Evolutionary conservation across 2,329 filamentous ascomycete genomes (phyloP).

Genomic region (Fusarium concolor): DNA sequence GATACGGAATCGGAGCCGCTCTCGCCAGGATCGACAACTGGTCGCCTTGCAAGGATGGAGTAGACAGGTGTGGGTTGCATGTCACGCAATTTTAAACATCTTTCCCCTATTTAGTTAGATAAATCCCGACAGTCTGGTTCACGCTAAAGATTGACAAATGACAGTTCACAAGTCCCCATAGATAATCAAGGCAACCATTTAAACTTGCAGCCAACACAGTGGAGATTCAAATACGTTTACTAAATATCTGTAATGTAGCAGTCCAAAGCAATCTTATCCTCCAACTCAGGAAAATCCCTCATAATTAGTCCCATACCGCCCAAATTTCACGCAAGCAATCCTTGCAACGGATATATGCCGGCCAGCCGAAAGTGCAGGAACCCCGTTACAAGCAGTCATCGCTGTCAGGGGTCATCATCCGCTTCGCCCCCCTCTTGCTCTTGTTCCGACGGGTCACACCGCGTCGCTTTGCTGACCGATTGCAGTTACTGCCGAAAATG

Average conservation of each 20-base stretch:
- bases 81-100: neutral
- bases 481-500: neutral
- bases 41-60: neutral
- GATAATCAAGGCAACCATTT: neutral
- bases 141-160: neutral
- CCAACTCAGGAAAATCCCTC: neutral
- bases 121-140: neutral
- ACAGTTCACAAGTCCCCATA: neutral
- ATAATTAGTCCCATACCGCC: neutral
- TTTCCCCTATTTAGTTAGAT: neutral
- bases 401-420: neutral
- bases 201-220: neutral
- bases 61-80: neutral
- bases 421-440: neutral
- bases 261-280: neutral
- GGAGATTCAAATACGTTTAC: neutral
- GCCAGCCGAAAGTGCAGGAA: neutral
- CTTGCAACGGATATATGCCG: neutral
- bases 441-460: neutral
- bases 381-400: neutral
- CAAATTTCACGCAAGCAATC: neutral
- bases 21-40: neutral
- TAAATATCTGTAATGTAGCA: neutral
- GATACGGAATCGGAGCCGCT: neutral
- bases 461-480: neutral